A percentile compares a stretch with the other conserved stretches of the same genome.
These are phyloP conservation scores for Starmerella vaccinii DNA, from an alignment of 805 yeast species.

Conservation along the genomic window DNA sequence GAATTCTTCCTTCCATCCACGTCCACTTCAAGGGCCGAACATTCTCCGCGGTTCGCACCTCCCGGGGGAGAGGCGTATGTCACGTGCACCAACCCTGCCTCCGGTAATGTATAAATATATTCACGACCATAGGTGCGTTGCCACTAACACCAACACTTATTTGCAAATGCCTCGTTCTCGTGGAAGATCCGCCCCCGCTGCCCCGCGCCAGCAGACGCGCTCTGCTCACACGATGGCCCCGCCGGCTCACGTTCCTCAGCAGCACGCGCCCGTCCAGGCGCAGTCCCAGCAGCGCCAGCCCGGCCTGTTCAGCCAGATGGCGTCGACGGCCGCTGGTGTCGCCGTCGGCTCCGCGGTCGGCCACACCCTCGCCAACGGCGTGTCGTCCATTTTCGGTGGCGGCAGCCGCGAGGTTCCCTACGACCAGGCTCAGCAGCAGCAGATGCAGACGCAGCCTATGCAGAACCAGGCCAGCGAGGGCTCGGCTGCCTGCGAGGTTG, in stretches of 20 bases:
- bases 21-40: background rate
- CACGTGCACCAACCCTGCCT: background rate
- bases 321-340: constrained; percentile 98
- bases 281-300: constrained; percentile 43
- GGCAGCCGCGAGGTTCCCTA: constrained; percentile 48
- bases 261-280: constrained; percentile 40
- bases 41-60: background rate
- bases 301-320: constrained; percentile 94
- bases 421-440: constrained; percentile 38
- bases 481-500: constrained; percentile 65
- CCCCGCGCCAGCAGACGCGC: constrained; percentile 27
- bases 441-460: constrained; percentile 31
- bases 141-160: background rate
- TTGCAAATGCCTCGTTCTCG: constrained; percentile 34
- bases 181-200: constrained; percentile 34
- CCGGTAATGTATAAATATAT: background rate
- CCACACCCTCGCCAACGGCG: constrained; percentile 92
- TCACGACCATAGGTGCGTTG: background rate
- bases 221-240: constrained; percentile 40
- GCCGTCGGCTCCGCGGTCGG: constrained; percentile 98
- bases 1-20: too few species aligned
- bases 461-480: constrained; percentile 33
- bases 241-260: constrained; percentile 45
- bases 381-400: constrained; percentile 81
- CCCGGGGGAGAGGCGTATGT: background rate